Evolutionary conservation across 371 early-diverging fungal genomes (phyloP).

Genomic region (Dinochytrium kinnereticum): DNA sequence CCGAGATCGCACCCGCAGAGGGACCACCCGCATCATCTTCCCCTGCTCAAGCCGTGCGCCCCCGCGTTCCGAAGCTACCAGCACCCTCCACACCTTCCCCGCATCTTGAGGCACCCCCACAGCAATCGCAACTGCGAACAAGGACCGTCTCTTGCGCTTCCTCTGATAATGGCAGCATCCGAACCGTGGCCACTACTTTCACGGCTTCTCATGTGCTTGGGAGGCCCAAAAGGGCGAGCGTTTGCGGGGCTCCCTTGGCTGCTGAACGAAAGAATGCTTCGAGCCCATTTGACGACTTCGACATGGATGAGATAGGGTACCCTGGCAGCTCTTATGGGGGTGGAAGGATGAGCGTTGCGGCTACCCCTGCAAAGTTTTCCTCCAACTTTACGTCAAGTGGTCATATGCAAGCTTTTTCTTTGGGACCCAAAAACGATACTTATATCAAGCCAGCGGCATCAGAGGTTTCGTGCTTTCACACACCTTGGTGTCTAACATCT

Average conservation of each 20-base stretch:
- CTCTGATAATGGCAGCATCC: conserved; percentile 11
- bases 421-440: conserved; percentile 5
- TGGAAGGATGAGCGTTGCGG: no score
- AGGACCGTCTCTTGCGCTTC: neutral
- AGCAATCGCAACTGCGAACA: neutral
- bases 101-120: neutral
- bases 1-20: neutral
- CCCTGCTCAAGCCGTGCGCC: neutral
- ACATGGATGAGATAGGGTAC: conserved; percentile 6
- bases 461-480: no score
- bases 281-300: conserved; percentile 8
- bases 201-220: conserved; percentile 10
- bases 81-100: neutral
- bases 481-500: no score
- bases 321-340: neutral
- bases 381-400: neutral
- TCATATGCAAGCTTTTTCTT: neutral
- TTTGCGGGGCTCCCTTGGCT: neutral
- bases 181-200: conserved; percentile 4
- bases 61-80: neutral
- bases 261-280: neutral
- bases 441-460: conserved; percentile 28
- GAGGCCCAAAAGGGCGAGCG: neutral
- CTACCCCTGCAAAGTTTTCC: neutral
- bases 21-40: neutral